Conservation (phyloP, 164 flowering plant species). For the Platanus orientalis region DNA sequence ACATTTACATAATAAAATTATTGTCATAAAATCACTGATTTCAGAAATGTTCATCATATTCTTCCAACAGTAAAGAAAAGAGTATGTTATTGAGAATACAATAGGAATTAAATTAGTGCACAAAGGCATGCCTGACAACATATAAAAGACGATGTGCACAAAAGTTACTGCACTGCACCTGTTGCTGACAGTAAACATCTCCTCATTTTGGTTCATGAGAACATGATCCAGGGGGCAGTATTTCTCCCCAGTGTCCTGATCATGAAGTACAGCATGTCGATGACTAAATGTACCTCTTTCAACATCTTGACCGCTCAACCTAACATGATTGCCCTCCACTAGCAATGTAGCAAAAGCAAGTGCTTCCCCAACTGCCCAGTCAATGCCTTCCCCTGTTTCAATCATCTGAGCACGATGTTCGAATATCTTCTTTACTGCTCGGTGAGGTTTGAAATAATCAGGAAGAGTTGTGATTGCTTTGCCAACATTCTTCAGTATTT, state of each 20-base stretch:
- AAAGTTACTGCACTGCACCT: conserved; percentile 38
- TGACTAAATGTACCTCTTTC: conserved; percentile 99
- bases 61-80: background rate
- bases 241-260: conserved; percentile 87
- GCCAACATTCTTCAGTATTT: conserved; percentile 88
- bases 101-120: background rate
- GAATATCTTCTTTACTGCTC: conserved; percentile 89
- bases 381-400: conserved; percentile 90
- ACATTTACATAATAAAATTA: too few species aligned
- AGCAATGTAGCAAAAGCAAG: conserved; percentile 77
- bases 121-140: background rate
- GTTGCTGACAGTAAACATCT: conserved; percentile 99
- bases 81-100: background rate
- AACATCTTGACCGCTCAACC: conserved; percentile 99
- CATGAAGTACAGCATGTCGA: conserved; percentile 93
- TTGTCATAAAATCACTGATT: too few species aligned
- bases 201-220: conserved; percentile 75
- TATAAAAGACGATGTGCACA: background rate
- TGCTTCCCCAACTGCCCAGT: conserved; percentile 98
- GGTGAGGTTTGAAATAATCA: conserved; percentile 84
- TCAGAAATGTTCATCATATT: background rate
- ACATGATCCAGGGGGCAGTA: conserved; percentile 97
- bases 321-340: conserved; percentile 95
- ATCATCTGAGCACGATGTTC: conserved; percentile 92
- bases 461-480: conserved; percentile 86